Evolutionary conservation across 352 stramenopile genomes (phyloP), one percentile per base, ranked within the genome.

Genomic region (Pythium phragmiticola): DNA sequence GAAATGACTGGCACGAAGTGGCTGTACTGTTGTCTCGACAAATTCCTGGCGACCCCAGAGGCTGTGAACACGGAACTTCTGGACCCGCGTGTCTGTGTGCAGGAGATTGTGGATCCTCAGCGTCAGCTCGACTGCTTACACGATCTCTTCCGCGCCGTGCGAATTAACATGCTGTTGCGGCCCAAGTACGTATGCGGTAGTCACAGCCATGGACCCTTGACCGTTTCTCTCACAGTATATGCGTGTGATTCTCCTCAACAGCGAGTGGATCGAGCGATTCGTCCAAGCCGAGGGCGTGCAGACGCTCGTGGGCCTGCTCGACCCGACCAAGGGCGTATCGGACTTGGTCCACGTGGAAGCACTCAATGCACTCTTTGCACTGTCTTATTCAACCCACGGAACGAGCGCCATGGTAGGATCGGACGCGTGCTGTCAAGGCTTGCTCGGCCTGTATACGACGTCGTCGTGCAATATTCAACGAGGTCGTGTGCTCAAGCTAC

Each of bases 11-110:
- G 80, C 46, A 80, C 75, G 26, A 90, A 92, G 74, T 92, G 83
- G 83, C 75, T 82, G 52, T 88, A 88, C 63, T 55, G 76, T n/a
- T 87, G 80, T 62, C 54, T 92, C 74, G 80, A 71, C 58, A 84
- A 87, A 19, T 63, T 88, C n/a, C 23, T 66, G 14, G 19, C 34
- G 4, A 66, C 66, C 1, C 46, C 50, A 2, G 78, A 73, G 12
- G 80, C 39, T 3, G 58, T 45, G 19, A 55, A 72, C 11, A 71
- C 81, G 17, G 76, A 86, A 30, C 84, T 79, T 62, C 59, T 92
- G 0, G 73, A 86, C 33, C 71, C 81, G 11, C 63, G 62, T 8
- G 65, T 82, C 19, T 91, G 80, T 30, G 74, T 89, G 8, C 63
- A 80, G 12, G 70, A 87, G 17, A 54, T 89, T 12, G 46, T 73